Evolutionary conservation across 2,329 filamentous ascomycete species (phyloP).

Genomic region (Ophiostoma tasmaniense): DNA sequence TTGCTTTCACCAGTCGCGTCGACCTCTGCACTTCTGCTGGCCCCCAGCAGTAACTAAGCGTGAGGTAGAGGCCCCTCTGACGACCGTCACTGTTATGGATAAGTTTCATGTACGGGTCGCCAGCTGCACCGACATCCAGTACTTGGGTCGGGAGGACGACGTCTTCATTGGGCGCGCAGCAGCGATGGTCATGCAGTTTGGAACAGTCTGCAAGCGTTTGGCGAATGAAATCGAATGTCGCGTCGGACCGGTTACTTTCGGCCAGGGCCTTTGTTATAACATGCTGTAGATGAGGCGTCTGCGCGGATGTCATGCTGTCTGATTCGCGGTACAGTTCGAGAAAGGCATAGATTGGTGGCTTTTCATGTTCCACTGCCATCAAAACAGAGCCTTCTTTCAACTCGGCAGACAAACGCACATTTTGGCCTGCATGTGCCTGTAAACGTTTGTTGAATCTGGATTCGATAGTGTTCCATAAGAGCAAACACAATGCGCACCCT

Average conservation of each 20-base stretch:
- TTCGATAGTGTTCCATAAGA: not conserved
- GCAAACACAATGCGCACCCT: not conserved
- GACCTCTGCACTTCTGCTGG: not conserved
- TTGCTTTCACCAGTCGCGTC: not conserved
- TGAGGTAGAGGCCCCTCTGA: not conserved
- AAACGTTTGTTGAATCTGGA: not conserved
- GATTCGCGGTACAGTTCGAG: not conserved
- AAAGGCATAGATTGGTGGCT: not conserved
- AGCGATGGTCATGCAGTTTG: not conserved
- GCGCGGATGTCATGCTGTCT: not conserved
- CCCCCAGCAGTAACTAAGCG: constrained; percentile 15
- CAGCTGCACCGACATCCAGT: not conserved
- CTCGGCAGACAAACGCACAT: not conserved
- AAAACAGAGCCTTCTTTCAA: not conserved
- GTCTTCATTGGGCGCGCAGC: not conserved
- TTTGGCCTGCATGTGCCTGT: not conserved
- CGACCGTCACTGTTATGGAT: not conserved
- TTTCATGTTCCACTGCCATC: not conserved
- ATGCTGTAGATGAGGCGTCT: not conserved
- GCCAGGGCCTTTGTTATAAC: not conserved
- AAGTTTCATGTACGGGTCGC: not conserved
- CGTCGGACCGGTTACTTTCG: not conserved
- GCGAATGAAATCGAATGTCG: constrained; percentile 1
- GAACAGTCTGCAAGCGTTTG: not conserved
- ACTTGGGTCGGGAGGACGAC: not conserved